These are phyloP conservation scores for Rhodamnia argentea DNA, from an alignment of 345 rosid species.

Conservation along the genomic window DNA sequence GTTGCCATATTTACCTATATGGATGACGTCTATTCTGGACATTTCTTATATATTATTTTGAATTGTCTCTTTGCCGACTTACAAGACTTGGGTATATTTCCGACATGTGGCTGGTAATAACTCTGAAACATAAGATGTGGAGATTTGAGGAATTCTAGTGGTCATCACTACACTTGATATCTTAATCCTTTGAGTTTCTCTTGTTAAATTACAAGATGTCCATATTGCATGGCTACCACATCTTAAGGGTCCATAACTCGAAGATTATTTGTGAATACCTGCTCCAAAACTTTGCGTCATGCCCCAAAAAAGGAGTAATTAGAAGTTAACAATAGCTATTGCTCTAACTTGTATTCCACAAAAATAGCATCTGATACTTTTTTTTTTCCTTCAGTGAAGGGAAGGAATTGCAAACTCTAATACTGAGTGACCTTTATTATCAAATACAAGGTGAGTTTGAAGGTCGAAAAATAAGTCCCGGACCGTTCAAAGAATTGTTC, in stretches of 20 bases:
- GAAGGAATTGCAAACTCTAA: constrained; percentile 47
- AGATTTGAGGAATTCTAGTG: neutral
- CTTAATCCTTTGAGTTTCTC: neutral
- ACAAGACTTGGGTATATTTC: neutral
- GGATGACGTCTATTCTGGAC: neutral
- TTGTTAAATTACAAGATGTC: neutral
- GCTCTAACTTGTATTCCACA: neutral
- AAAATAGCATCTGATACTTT: neutral
- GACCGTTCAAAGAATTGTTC: constrained; percentile 81
- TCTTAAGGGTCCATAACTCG: neutral
- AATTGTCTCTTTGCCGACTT: neutral
- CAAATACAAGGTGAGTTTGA: constrained; percentile 85
- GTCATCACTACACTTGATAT: neutral
- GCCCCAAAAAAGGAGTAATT: neutral
- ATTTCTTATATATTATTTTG: neutral
- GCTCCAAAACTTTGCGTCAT: neutral
- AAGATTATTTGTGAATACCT: neutral
- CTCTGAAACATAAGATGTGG: neutral
- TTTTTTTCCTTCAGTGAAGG: constrained; percentile 50
- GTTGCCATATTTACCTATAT: neutral
- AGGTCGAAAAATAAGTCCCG: constrained; percentile 71
- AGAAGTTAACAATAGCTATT: neutral
- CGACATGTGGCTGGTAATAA: neutral
- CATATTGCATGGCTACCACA: neutral
- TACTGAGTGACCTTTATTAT: constrained; percentile 68